Conservation (phyloP, 75 land plant genomes). For the Picea sitchensis region DNA sequence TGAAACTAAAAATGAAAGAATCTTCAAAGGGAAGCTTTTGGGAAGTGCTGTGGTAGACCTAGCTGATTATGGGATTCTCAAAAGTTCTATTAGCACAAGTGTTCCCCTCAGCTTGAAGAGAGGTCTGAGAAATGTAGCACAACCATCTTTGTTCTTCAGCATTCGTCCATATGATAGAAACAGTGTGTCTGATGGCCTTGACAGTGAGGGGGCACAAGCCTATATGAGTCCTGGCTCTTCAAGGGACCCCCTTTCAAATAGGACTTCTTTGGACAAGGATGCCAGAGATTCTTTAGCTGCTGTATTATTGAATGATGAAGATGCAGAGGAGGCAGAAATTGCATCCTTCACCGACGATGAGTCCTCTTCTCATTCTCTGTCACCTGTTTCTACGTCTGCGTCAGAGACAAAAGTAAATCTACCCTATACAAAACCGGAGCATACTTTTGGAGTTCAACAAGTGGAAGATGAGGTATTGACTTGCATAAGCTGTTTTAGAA, state of each 20-base stretch:
- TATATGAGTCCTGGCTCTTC: conserved; percentile 13
- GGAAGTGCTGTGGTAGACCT: conserved; percentile 54
- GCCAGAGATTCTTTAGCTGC: conserved; percentile 38
- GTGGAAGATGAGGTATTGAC: conserved; percentile 9
- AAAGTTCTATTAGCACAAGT: conserved; percentile 21
- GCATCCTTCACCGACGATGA: conserved; percentile 82
- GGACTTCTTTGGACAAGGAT: conserved; percentile 27
- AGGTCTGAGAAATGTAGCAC: conserved; percentile 35
- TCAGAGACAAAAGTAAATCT: conserved; percentile 21
- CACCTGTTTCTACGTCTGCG: conserved; percentile 26
- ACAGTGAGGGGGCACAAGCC: conserved; percentile 1
- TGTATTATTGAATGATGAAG: conserved; percentile 51
- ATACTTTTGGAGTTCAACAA: neutral
- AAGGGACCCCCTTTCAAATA: conserved; percentile 22
- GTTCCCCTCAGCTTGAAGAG: conserved; percentile 48
- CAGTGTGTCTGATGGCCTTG: neutral
- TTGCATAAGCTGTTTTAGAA: conserved; percentile 2
- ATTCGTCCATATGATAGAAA: conserved; percentile 40
- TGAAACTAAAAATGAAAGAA: conserved; percentile 52
- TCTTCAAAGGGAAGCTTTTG: conserved; percentile 45
- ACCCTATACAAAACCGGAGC: conserved; percentile 4
- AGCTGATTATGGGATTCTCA: conserved; percentile 50
- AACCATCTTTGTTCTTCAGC: conserved; percentile 43
- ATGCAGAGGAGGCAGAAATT: conserved; percentile 55
- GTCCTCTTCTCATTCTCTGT: conserved; percentile 34